These are phyloP conservation scores for Dryas alaskensis DNA, from an alignment of 306 rosid species.

Conservation along the genomic window DNA sequence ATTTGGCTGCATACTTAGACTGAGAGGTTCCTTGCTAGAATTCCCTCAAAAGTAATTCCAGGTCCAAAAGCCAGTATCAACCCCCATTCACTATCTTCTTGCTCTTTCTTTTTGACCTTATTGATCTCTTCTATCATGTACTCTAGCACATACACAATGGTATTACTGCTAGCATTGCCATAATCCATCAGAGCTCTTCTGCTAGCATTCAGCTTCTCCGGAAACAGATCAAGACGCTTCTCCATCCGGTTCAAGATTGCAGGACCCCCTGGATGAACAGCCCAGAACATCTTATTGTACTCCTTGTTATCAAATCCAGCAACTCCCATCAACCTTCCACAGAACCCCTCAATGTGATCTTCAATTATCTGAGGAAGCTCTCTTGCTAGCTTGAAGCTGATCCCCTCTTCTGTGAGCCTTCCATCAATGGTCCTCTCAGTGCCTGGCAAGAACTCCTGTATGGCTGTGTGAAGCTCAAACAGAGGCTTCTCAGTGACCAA, in stretches of 20 bases:
- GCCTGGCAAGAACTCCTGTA: conserved; percentile 65
- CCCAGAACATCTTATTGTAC: conserved; percentile 75
- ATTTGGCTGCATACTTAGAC: conserved; percentile 16
- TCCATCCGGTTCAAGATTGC: conserved; percentile 82
- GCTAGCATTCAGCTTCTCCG: conserved; percentile 72
- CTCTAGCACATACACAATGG: conserved; percentile 82
- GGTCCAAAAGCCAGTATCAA: conserved; percentile 93
- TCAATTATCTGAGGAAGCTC: conserved; percentile 91
- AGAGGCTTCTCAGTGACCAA: conserved; percentile 52
- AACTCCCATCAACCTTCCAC: conserved; percentile 48
- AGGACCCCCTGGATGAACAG: conserved; percentile 91
- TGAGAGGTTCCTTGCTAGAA: conserved; percentile 68
- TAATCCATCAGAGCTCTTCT: conserved; percentile 77
- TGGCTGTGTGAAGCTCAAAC: conserved; percentile 81
- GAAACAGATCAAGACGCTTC: conserved; percentile 70
- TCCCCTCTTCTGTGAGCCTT: conserved; percentile 80
- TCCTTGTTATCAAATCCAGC: conserved; percentile 47
- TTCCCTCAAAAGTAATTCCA: conserved; percentile 85
- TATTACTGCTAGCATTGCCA: conserved; percentile 87
- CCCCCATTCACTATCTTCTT: conserved; percentile 64
- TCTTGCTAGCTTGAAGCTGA: conserved; percentile 69
- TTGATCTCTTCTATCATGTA: conserved; percentile 71
- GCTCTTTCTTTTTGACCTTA: conserved; percentile 42
- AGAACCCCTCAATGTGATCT: conserved; percentile 73
- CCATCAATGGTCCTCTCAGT: conserved; percentile 85